Base-by-base conservation (phyloP, 2,329 filamentous ascomycete species). In the Fusarium chlamydosporum region DNA sequence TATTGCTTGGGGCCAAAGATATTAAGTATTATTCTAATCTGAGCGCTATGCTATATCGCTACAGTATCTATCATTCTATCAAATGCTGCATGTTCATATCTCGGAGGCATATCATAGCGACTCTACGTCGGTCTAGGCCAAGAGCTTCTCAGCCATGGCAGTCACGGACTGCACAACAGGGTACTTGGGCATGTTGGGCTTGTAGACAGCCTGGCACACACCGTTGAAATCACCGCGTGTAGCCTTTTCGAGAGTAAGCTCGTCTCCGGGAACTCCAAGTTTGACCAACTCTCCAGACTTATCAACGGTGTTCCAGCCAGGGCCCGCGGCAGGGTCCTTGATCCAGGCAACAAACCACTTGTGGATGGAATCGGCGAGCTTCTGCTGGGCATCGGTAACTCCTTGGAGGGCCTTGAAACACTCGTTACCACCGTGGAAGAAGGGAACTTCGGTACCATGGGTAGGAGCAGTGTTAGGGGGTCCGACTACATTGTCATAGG, bases 371-470 rank as follows among this genome's bases (percentile, higher is more conserved):
- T 82, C 79, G 5, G 81, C 81, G 13, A 83, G 71, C 2, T 76
- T 78, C 54, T 83, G 81, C 52, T 82, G 72, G 1, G 72, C 78
- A 0, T 70, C 67, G 4, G 80, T 82, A 13, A 82, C 79, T 8
- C 67, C 71, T 2, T 56, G 41, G 1, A 79, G 67, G 0, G 68
- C 62, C 13, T 72, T 68, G 55, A 83, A 83, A 61, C 78, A 81
- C 61, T 82, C 80, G 33, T 82, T 82, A 8, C 81, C 81, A 16
- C 81, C 81, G 37, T 82, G 76, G 73, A 82, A 83, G 72, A 82
- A 83, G n/a, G 81, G 79, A 0, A 83, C 79, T 61, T 83, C 72
- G 6, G 72, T 74, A 1, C 72, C 72, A 52, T 74, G 72, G 4
- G 72, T 74, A 4, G 72, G 72, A 2, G 72, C 72, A 9, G 72